phyloP scores from a whole-genome alignment of 2,329 filamentous ascomycete genomes.

The Xenosphaeropsis pyriputrescens region DNA sequence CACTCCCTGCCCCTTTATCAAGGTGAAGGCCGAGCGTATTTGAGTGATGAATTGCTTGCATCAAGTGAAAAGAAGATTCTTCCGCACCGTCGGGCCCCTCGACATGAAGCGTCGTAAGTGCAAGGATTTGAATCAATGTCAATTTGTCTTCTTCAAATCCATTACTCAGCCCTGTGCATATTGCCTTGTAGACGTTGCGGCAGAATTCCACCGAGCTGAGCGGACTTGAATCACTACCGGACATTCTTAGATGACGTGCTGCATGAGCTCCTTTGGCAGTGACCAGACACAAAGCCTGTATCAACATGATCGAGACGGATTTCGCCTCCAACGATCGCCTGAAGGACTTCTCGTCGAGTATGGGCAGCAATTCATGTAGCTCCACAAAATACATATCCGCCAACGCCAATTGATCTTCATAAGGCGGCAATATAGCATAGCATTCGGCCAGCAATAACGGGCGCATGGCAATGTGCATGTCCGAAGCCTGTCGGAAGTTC shows the following conservation, averaged over 20 bases:
- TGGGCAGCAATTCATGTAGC: constrained; percentile 38
- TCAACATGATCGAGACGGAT: constrained; percentile 24
- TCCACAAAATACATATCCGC: constrained; percentile 32
- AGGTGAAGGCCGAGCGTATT: constrained; percentile 42
- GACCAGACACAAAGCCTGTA: constrained; percentile 39
- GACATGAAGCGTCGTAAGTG: constrained; percentile 42
- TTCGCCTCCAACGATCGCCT: constrained; percentile 7
- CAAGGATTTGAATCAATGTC: constrained; percentile 35
- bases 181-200: constrained; percentile 8
- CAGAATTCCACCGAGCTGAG: constrained; percentile 10
- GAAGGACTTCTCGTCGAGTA: constrained; percentile 23
- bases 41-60: constrained; percentile 38
- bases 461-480: constrained; percentile 8
- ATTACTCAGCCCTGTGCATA: constrained; percentile 23
- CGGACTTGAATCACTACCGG: constrained; percentile 1
- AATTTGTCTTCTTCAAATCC: constrained; percentile 38
- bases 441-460: constrained; percentile 13
- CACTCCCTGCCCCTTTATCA: constrained; percentile 16
- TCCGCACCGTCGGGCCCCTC: constrained; percentile 40
- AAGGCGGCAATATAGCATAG: constrained; percentile 30
- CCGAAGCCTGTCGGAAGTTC: constrained; percentile 2
- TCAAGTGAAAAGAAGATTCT: constrained; percentile 35
- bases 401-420: constrained; percentile 28
- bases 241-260: constrained; percentile 22
- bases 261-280: constrained; percentile 34